Conservation (phyloP, 225 moss, liverwort and hornwort species). For the Polytrichum formosum region DNA sequence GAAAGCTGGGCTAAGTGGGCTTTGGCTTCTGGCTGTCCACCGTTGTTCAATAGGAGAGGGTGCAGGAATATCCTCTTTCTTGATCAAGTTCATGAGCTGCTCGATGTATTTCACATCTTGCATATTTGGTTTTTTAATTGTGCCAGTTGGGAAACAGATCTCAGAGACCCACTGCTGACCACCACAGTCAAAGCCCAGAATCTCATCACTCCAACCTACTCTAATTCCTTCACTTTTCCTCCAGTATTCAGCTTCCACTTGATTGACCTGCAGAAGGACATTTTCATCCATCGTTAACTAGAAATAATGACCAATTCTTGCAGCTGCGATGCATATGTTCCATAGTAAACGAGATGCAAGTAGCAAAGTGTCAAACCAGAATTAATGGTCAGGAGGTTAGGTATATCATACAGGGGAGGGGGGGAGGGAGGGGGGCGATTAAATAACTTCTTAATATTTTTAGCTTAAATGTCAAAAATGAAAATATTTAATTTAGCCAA, state of each 20-base stretch:
- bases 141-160: constrained; percentile 76
- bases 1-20: constrained; percentile 79
- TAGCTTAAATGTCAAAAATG: too few species aligned
- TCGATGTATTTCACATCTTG: constrained; percentile 79
- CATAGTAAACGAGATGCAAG: too few species aligned
- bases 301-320: too few species aligned
- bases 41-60: constrained; percentile 93
- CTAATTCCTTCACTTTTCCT: constrained; percentile 78
- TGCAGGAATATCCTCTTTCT: constrained; percentile 72
- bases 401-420: too few species aligned
- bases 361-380: too few species aligned
- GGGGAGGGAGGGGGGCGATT: too few species aligned
- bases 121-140: constrained; percentile 65
- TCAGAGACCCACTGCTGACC: constrained; percentile 99
- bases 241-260: constrained; percentile 89
- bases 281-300: too few species aligned
- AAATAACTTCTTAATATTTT: too few species aligned
- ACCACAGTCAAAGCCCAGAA: constrained; percentile 94
- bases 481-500: too few species aligned
- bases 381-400: too few species aligned
- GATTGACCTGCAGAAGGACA: constrained; percentile 53
- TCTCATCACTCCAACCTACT: constrained; percentile 93
- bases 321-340: too few species aligned
- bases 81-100: constrained; percentile 67
- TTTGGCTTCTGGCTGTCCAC: constrained; percentile 83